A percentile compares a stretch with the other conserved stretches of the same genome.
phyloP scores from a whole-genome alignment of 345 rosid species.

The Hevea brasiliensis region DNA sequence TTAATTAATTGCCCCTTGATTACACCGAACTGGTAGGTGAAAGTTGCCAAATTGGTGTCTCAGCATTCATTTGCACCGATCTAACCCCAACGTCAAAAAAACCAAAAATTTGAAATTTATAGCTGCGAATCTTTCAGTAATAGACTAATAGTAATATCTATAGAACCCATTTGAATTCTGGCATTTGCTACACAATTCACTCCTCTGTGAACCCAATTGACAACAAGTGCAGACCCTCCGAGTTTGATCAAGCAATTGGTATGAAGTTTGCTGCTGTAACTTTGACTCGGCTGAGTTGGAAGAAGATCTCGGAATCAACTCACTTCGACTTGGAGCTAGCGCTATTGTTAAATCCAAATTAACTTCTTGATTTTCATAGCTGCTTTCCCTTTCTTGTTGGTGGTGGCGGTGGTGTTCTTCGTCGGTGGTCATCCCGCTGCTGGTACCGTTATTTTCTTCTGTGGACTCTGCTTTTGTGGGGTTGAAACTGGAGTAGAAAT shows the following conservation, averaged over 20 bases:
- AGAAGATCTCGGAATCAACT: conserved; percentile 12
- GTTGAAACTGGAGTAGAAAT: conserved; percentile 2
- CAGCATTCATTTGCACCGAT: neutral
- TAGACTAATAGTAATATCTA: conserved; percentile 22
- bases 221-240: conserved; percentile 47
- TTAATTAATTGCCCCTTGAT: neutral
- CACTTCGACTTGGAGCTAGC: conserved; percentile 15
- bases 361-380: conserved; percentile 24
- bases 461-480: conserved; percentile 30
- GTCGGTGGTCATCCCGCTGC: conserved; percentile 58
- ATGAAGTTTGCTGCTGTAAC: neutral
- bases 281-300: conserved; percentile 49
- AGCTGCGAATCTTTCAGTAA: too few species aligned
- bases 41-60: too few species aligned
- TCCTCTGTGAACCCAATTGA: conserved; percentile 41
- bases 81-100: neutral
- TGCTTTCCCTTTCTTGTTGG: neutral
- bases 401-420: conserved; percentile 37
- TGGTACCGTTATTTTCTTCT: conserved; percentile 47
- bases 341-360: conserved; percentile 60
- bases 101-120: too few species aligned
- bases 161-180: conserved; percentile 31
- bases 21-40: too few species aligned
- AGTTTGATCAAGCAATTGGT: neutral
- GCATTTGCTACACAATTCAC: conserved; percentile 45